Conservation (phyloP, 2,329 filamentous ascomycete genomes). For the Tympanopsis confertula region DNA sequence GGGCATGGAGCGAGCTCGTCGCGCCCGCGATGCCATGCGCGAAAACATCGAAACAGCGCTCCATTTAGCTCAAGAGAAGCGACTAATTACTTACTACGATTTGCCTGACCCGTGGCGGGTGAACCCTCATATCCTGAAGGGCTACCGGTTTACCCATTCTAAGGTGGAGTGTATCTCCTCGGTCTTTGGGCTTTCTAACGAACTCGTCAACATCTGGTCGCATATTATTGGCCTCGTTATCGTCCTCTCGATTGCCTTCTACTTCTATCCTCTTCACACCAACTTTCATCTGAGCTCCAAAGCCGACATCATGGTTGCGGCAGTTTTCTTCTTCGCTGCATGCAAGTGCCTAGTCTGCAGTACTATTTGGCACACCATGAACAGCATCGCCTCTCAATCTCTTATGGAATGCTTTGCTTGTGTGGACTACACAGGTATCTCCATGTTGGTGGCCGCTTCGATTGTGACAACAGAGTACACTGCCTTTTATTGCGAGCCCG, state of each 20-base stretch:
- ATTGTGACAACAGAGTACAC: conserved; percentile 65
- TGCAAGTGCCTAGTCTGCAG: conserved; percentile 60
- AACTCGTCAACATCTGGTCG: conserved; percentile 61
- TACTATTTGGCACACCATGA: conserved; percentile 63
- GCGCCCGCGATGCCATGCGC: conserved; percentile 46
- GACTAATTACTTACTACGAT: conserved; percentile 52
- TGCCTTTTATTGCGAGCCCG: conserved; percentile 59
- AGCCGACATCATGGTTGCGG: conserved; percentile 53
- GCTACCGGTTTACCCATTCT: conserved; percentile 56
- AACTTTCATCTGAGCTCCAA: conserved; percentile 52
- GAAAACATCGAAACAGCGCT: conserved; percentile 49
- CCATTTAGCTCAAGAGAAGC: conserved; percentile 41
- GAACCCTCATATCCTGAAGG: conserved; percentile 53
- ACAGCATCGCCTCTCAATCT: conserved; percentile 51
- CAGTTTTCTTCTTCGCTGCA: conserved; percentile 58
- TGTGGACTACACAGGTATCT: conserved; percentile 62
- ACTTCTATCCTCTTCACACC: conserved; percentile 53
- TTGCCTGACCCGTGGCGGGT: conserved; percentile 57
- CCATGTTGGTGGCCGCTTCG: conserved; percentile 52
- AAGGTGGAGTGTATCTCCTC: conserved; percentile 54
- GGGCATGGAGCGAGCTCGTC: conserved; percentile 48
- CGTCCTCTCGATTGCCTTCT: conserved; percentile 54
- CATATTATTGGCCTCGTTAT: conserved; percentile 54
- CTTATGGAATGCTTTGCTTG: conserved; percentile 61
- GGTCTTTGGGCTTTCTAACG: conserved; percentile 48